These are phyloP conservation scores for Fusarium solani-melongenae DNA, from an alignment of 2,329 filamentous ascomycete genomes.

Conservation along the genomic window DNA sequence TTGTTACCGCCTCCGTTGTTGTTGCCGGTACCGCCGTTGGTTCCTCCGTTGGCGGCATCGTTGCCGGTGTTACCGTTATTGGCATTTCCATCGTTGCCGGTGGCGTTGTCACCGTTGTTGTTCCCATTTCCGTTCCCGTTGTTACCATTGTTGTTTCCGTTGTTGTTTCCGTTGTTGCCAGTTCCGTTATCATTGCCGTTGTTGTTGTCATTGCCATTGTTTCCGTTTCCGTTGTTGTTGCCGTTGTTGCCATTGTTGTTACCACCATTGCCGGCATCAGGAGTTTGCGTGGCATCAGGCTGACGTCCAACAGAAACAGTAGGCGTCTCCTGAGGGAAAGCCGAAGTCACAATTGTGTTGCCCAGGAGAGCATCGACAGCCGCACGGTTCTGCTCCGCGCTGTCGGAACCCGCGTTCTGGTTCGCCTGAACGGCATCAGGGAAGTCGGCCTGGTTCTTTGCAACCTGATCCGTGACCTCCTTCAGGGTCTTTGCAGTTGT, in stretches of 20 bases:
- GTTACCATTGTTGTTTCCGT: slow-evolving; percentile 1
- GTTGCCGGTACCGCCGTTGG: not conserved
- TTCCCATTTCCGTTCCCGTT: not conserved
- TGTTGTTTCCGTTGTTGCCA: slow-evolving; percentile 1
- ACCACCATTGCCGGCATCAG: slow-evolving; percentile 7
- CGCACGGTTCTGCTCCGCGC: slow-evolving; percentile 46
- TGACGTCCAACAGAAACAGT: slow-evolving; percentile 34
- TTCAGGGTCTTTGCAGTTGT: slow-evolving; percentile 58
- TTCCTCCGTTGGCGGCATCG: not conserved
- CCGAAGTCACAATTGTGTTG: slow-evolving; percentile 42
- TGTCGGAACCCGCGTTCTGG: slow-evolving; percentile 50
- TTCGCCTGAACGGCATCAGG: slow-evolving; percentile 54
- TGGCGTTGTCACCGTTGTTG: not conserved
- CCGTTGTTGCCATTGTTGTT: slow-evolving; percentile 17
- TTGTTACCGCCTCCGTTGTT: not conserved
- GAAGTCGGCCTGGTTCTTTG: slow-evolving; percentile 63
- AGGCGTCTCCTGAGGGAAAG: slow-evolving; percentile 50
- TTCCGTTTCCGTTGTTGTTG: not conserved
- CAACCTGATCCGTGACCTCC: slow-evolving; percentile 59
- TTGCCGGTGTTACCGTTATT: not conserved
- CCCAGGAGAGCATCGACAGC: slow-evolving; percentile 53
- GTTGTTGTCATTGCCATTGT: not conserved
- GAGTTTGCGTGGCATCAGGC: slow-evolving; percentile 4
- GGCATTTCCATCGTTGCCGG: not conserved
- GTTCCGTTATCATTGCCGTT: slow-evolving; percentile 13